These are phyloP conservation scores for Mucor mucedo DNA, from an alignment of 371 early-diverging fungal genomes.

Conservation along the genomic window DNA sequence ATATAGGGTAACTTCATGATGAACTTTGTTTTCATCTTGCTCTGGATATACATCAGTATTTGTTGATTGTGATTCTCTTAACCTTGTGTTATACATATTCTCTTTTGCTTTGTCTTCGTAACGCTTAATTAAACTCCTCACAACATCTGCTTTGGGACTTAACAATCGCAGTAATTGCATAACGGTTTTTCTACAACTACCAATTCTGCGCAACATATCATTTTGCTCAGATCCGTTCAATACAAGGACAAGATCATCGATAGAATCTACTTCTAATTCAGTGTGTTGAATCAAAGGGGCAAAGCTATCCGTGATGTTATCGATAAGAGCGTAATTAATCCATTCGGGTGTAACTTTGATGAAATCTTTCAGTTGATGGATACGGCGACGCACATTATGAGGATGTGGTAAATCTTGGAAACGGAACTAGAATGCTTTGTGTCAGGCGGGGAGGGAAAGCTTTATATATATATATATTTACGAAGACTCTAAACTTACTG, in stretches of 20 bases:
- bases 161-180: conserved; percentile 79
- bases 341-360: conserved; percentile 79
- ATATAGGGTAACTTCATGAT: conserved; percentile 69
- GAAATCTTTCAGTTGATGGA: conserved; percentile 65
- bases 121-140: conserved; percentile 71
- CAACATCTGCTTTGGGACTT: conserved; percentile 82
- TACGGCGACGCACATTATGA: conserved; percentile 65
- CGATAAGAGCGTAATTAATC: conserved; percentile 90
- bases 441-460: too few relatives aligned
- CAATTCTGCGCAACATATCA: conserved; percentile 90
- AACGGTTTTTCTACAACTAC: conserved; percentile 82
- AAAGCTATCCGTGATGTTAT: conserved; percentile 86
- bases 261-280: conserved; percentile 88
- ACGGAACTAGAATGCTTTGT: conserved; percentile 53
- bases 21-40: conserved; percentile 31
- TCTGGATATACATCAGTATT: conserved; percentile 9
- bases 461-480: too few relatives aligned
- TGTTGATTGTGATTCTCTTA: conserved; percentile 4
- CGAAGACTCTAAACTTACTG: conserved; percentile 41
- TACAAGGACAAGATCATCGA: conserved; percentile 89
- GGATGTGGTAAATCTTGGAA: conserved; percentile 66
- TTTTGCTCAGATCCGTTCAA: conserved; percentile 74
- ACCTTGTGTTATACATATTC: conserved; percentile 21
- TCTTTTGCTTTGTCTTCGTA: conserved; percentile 61
- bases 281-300: conserved; percentile 79